A percentile compares a stretch with the other conserved stretches of the same genome.
phyloP scores from a whole-genome alignment of 2,329 filamentous ascomycete species.

The Cladosporium velox region DNA sequence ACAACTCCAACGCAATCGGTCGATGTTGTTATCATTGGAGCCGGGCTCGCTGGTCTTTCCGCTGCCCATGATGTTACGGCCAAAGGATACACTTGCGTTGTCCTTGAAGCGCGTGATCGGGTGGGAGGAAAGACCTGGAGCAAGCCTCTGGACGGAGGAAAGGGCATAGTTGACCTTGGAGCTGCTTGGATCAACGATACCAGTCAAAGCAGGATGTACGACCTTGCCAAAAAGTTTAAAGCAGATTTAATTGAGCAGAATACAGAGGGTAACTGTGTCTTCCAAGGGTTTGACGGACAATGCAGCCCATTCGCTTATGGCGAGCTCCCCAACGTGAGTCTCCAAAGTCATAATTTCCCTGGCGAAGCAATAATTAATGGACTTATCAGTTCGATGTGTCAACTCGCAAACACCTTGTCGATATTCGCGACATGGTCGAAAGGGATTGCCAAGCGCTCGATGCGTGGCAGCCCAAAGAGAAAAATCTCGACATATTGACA shows the following conservation, averaged over 20 bases:
- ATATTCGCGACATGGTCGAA: slow-evolving; percentile 43
- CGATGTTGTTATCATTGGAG: slow-evolving; percentile 39
- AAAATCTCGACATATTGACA: slow-evolving; percentile 41
- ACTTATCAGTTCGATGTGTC: slow-evolving; percentile 29
- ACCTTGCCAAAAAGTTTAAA: slow-evolving; percentile 44
- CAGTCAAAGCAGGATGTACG: slow-evolving; percentile 52
- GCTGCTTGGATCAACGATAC: slow-evolving; percentile 63
- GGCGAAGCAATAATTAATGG: background rate
- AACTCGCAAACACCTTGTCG: slow-evolving; percentile 32
- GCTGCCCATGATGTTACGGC: slow-evolving; percentile 34
- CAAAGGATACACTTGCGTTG: slow-evolving; percentile 32
- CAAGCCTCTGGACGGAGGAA: slow-evolving; percentile 35
- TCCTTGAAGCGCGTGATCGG: slow-evolving; percentile 39
- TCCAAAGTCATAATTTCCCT: too few species aligned
- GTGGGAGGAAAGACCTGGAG: slow-evolving; percentile 52
- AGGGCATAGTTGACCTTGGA: slow-evolving; percentile 53
- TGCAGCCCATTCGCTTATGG: slow-evolving; percentile 39
- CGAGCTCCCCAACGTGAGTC: slow-evolving; percentile 32
- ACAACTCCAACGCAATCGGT: slow-evolving; percentile 19
- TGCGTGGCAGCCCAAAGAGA: slow-evolving; percentile 28
- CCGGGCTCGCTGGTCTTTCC: slow-evolving; percentile 36
- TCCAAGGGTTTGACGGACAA: slow-evolving; percentile 44
- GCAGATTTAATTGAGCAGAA: slow-evolving; percentile 53
- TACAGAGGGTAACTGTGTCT: slow-evolving; percentile 46
- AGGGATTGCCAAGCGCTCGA: slow-evolving; percentile 42